Conservation (phyloP, 495 filamentous ascomycete genomes). For the Podospora pseudocomata region DNA sequence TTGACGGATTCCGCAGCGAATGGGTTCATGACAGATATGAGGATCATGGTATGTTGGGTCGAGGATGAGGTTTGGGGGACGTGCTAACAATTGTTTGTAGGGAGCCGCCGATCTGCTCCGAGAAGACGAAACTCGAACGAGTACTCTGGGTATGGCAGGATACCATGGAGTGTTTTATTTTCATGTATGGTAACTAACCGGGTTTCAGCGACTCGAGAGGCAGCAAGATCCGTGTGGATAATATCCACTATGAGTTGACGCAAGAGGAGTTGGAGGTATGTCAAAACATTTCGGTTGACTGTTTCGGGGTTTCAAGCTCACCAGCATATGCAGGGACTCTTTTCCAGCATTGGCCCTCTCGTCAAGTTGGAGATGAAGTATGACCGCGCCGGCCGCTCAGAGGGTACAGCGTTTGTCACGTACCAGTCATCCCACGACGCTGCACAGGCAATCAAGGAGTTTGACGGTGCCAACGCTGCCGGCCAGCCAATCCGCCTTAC, state of each 20-base stretch:
- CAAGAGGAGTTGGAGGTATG: slow-evolving; percentile 79
- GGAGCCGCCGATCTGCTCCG: slow-evolving; percentile 31
- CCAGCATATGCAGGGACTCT: slow-evolving; percentile 61
- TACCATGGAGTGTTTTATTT: not conserved
- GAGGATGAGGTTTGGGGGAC: not conserved
- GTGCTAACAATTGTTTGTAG: not conserved
- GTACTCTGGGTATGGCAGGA: slow-evolving; percentile 45
- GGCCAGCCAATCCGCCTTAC: slow-evolving; percentile 84
- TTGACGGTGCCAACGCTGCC: slow-evolving; percentile 86
- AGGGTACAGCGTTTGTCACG: slow-evolving; percentile 81
- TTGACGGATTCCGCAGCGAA: slow-evolving; percentile 53
- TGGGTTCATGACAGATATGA: slow-evolving; percentile 91
- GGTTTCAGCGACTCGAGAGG: slow-evolving; percentile 49
- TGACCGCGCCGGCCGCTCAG: slow-evolving; percentile 86
- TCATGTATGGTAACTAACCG: slow-evolving; percentile 10
- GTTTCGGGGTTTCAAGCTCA: slow-evolving; percentile 10
- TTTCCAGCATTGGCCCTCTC: slow-evolving; percentile 72
- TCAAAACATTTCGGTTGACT: not conserved
- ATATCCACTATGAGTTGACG: slow-evolving; percentile 89
- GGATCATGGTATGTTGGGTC: slow-evolving; percentile 44
- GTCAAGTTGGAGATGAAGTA: slow-evolving; percentile 68
- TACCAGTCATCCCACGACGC: slow-evolving; percentile 70
- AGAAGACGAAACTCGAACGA: slow-evolving; percentile 48
- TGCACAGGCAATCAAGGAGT: slow-evolving; percentile 69
- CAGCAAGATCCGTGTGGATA: slow-evolving; percentile 79